phyloP scores from a whole-genome alignment of 805 yeast species.

The Kluyveromyces dobzhanskii region DNA sequence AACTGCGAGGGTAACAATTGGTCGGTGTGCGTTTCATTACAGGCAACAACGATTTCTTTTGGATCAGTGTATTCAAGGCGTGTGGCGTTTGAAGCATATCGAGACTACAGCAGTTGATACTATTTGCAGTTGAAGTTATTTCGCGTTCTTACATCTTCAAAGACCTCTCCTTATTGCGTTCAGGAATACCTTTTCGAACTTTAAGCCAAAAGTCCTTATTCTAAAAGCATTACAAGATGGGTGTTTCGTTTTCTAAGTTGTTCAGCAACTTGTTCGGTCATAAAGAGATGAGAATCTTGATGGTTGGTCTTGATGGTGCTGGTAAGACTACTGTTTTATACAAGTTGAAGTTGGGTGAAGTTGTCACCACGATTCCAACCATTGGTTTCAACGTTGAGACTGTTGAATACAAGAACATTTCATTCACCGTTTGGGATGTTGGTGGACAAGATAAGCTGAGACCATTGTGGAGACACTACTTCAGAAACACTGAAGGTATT shows the following conservation, averaged over 20 bases:
- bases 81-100: no score
- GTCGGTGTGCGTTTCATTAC: no score
- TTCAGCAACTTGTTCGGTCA: slow-evolving; percentile 94
- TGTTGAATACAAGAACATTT: slow-evolving; percentile 93
- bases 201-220: no score
- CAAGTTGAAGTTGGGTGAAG: slow-evolving; percentile 91
- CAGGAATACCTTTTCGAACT: no score
- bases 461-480: slow-evolving; percentile 98
- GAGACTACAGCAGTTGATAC: no score
- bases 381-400: slow-evolving; percentile 97
- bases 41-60: no score
- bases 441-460: slow-evolving; percentile 99
- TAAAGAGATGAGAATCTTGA: slow-evolving; percentile 95
- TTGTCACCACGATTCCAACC: slow-evolving; percentile 93
- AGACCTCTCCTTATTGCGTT: no score
- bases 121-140: no score
- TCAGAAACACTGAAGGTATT: slow-evolving; percentile 97
- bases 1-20: no score
- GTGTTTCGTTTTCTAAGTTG: slow-evolving; percentile 89
- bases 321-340: slow-evolving; percentile 96
- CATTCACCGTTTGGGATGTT: slow-evolving; percentile 97
- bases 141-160: no score
- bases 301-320: slow-evolving; percentile 98
- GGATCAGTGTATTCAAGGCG: no score
- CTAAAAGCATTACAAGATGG: slow-evolving; percentile 46